Conservation (phyloP, 352 stramenopile species). For the Globisporangium parvum region DNA sequence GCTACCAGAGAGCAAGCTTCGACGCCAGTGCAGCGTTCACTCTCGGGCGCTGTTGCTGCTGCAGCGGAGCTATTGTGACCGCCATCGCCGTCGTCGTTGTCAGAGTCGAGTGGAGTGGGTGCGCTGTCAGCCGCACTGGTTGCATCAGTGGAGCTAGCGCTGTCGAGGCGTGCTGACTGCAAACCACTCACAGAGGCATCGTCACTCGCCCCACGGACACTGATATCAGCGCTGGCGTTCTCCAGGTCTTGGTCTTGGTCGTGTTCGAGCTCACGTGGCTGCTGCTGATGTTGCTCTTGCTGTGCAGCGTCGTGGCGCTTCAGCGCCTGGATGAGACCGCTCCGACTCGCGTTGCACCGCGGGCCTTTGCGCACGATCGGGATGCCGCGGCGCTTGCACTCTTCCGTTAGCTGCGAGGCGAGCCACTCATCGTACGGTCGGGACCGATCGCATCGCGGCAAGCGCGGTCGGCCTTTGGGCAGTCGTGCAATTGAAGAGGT, state of each 20-base stretch:
- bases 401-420: neutral
- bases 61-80: too few relatives aligned
- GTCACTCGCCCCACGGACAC: neutral
- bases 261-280: neutral
- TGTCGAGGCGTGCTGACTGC: neutral
- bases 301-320: neutral
- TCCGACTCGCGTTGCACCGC: conserved; percentile 3
- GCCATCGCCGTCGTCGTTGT: neutral
- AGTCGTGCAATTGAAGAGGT: neutral
- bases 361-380: conserved; percentile 2
- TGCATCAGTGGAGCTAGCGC: too few relatives aligned
- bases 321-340: neutral
- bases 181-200: neutral
- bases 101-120: neutral
- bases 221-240: neutral
- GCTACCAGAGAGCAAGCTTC: too few relatives aligned
- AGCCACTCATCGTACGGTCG: conserved; percentile 8
- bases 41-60: too few relatives aligned
- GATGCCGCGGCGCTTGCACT: conserved; percentile 7
- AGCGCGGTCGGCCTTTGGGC: too few relatives aligned
- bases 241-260: neutral
- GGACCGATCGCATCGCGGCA: neutral
- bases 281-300: neutral
- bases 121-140: neutral
- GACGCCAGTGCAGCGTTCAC: too few relatives aligned